These are phyloP conservation scores for Trametes punicea DNA, from an alignment of 768 basidiomycete genomes.

Conservation along the genomic window DNA sequence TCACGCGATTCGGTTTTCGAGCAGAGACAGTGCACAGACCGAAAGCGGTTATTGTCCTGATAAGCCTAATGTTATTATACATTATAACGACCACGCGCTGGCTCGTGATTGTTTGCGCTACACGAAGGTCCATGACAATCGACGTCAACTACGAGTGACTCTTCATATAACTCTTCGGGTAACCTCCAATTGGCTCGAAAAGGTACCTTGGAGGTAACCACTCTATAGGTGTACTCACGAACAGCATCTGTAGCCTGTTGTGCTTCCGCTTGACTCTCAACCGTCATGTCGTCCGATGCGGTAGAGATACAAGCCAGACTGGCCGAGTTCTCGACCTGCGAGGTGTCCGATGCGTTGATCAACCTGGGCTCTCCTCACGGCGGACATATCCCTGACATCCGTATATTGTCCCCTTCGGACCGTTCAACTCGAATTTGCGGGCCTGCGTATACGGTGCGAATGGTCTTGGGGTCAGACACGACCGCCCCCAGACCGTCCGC, in stretches of 20 bases:
- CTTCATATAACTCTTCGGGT: no score
- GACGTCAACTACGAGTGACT: no score
- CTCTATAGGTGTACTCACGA: no score
- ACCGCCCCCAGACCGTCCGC: slow-evolving; percentile 57
- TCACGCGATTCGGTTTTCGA: background rate
- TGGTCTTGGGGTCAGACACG: slow-evolving; percentile 60
- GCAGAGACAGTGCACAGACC: no score
- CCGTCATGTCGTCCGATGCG: slow-evolving; percentile 24
- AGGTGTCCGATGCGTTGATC: slow-evolving; percentile 85
- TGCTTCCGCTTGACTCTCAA: background rate
- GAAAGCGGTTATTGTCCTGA: background rate
- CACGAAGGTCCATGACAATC: no score
- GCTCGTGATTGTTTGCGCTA: slow-evolving; percentile 8
- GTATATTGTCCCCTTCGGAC: slow-evolving; percentile 48
- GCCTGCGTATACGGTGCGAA: slow-evolving; percentile 84
- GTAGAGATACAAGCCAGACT: slow-evolving; percentile 18
- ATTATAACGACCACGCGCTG: background rate
- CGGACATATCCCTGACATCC: slow-evolving; percentile 79
- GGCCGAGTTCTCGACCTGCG: slow-evolving; percentile 63
- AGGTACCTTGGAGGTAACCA: no score
- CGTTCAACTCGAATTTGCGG: slow-evolving; percentile 51
- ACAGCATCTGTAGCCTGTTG: no score
- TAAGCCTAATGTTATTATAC: background rate
- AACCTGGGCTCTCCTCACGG: slow-evolving; percentile 72
- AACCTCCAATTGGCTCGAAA: no score